Conservation (phyloP, 306 rosid genomes). For the Acacia confusa region DNA sequence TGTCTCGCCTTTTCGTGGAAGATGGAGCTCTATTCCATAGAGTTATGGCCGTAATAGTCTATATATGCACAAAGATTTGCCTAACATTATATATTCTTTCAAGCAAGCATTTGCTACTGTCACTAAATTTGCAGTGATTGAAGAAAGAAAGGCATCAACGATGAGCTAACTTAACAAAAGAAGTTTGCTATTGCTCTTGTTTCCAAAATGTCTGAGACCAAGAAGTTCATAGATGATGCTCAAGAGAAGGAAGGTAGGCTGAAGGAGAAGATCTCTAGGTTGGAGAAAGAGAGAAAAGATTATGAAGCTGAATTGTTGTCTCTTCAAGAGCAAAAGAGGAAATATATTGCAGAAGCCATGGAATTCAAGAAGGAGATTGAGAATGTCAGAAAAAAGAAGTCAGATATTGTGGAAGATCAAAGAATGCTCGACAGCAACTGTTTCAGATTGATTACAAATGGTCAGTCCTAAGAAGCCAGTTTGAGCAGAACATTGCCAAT, state of each 20-base stretch:
- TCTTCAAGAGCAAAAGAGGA: background rate
- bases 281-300: background rate
- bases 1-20: background rate
- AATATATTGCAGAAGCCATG: slow-evolving; percentile 10
- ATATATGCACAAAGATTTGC: background rate
- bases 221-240: too few relatives aligned
- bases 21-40: background rate
- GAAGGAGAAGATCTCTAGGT: background rate
- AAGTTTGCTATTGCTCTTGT: too few relatives aligned
- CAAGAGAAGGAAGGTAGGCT: too few relatives aligned
- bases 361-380: slow-evolving; percentile 14
- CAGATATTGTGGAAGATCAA: slow-evolving; percentile 23
- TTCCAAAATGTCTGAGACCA: too few relatives aligned
- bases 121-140: background rate
- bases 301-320: background rate
- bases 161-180: too few relatives aligned
- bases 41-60: background rate
- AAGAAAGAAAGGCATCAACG: background rate
- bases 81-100: slow-evolving; percentile 30
- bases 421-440: slow-evolving; percentile 9
- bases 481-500: background rate
- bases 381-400: background rate
- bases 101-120: slow-evolving; percentile 15
- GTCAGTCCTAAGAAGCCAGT: slow-evolving; percentile 21
- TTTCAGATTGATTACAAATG: slow-evolving; percentile 19